These are phyloP conservation scores for Laetiporus sulphureus DNA, from an alignment of 1,284 basidiomycete genomes.

Conservation along the genomic window DNA sequence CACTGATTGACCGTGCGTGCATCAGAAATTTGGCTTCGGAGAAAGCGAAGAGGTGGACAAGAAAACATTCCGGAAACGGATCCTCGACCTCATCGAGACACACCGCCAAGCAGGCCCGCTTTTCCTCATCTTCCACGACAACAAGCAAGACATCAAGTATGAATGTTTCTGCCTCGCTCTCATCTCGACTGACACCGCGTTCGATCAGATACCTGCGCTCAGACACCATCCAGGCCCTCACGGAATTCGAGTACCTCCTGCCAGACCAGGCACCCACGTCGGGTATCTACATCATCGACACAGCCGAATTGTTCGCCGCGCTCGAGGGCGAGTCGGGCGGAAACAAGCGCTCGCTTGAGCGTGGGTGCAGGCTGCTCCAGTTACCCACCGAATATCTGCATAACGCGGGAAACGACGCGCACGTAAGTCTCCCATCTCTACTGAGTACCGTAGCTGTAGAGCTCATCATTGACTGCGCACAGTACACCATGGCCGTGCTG, in stretches of 20 bases:
- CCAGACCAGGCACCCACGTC: constrained; percentile 44
- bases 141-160: constrained; percentile 66
- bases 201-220: constrained; percentile 53
- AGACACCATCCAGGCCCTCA: constrained; percentile 41
- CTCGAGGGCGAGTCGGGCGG: constrained; percentile 51
- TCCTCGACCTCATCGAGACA: constrained; percentile 42
- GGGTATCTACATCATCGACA: constrained; percentile 66
- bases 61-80: constrained; percentile 42
- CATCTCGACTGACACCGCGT: no score
- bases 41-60: constrained; percentile 46
- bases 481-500: constrained; percentile 64
- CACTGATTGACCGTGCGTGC: background rate
- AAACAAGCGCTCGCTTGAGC: constrained; percentile 48
- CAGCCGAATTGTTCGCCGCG: constrained; percentile 63
- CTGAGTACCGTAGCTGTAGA: background rate
- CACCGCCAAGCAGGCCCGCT: constrained; percentile 47
- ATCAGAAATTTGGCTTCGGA: constrained; percentile 65
- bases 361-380: constrained; percentile 54
- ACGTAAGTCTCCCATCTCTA: constrained; percentile 38
- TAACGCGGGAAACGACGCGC: constrained; percentile 83
- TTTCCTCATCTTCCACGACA: constrained; percentile 79
- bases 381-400: constrained; percentile 54
- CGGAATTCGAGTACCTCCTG: constrained; percentile 46
- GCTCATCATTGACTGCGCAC: background rate
- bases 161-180: no score